These are phyloP conservation scores for Paecilomyces formosus DNA, from an alignment of 2,329 filamentous ascomycete species.

Conservation along the genomic window DNA sequence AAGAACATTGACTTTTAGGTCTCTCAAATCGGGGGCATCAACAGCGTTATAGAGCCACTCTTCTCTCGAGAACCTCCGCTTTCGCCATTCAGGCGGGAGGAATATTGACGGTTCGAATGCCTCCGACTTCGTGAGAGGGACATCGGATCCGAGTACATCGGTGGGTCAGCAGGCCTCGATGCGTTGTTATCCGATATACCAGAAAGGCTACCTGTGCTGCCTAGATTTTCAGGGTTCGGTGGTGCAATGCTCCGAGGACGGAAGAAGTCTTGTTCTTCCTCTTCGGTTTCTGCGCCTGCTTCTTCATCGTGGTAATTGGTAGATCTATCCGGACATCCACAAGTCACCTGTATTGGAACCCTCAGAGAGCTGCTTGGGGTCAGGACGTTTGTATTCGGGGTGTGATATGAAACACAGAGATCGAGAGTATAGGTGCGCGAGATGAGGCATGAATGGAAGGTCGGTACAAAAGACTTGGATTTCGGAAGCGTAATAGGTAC, in stretches of 20 bases:
- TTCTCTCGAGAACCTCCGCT: background rate
- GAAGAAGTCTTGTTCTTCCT: conserved; percentile 23
- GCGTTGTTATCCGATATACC: background rate
- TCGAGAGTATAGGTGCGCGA: conserved; percentile 58
- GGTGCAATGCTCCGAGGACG: conserved; percentile 18
- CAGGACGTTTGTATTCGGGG: conserved; percentile 36
- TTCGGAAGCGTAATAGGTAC: conserved; percentile 56
- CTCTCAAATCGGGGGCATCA: background rate
- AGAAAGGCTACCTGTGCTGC: background rate
- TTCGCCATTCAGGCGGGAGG: background rate
- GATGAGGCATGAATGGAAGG: conserved; percentile 62
- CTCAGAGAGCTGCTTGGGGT: conserved; percentile 33
- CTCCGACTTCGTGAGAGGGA: background rate
- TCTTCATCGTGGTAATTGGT: background rate
- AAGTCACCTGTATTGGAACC: conserved; percentile 37
- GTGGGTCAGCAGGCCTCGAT: background rate
- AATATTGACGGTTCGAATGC: background rate
- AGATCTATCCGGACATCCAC: conserved; percentile 4
- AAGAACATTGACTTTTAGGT: background rate
- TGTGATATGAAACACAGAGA: conserved; percentile 49
- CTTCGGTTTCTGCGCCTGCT: conserved; percentile 8
- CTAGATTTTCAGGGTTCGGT: conserved; percentile 4
- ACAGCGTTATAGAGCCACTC: background rate
- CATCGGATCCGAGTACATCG: background rate
- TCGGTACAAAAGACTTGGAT: conserved; percentile 58